These are phyloP conservation scores for Phytophthora macrochlamydospora DNA, from an alignment of 352 stramenopile species.

Conservation along the genomic window DNA sequence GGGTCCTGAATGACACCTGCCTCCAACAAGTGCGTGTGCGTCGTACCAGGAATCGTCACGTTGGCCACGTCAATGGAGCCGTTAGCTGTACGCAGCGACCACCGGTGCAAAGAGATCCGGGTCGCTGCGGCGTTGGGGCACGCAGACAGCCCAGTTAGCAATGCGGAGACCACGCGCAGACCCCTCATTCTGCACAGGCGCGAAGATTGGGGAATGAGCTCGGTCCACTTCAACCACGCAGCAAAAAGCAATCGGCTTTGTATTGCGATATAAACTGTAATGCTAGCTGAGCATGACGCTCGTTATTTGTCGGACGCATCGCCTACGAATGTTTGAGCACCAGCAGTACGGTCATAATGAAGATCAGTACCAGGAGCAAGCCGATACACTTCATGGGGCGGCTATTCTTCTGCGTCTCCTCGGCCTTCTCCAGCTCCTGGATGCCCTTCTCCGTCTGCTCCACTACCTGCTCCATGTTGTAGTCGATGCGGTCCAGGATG, in stretches of 20 bases:
- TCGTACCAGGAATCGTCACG: conserved; percentile 63
- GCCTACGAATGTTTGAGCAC: conserved; percentile 90
- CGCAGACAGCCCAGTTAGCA: conserved; percentile 3
- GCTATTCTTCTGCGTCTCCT: conserved; percentile 98
- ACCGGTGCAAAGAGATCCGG: conserved; percentile 44
- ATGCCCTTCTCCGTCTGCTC: conserved; percentile 99
- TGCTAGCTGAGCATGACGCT: background rate
- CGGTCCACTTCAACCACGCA: background rate
- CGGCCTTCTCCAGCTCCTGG: conserved; percentile 98
- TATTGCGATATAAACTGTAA: conserved; percentile 1
- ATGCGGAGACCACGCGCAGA: background rate
- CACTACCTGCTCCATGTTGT: conserved; percentile 99
- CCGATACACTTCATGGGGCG: conserved; percentile 96
- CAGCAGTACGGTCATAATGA: conserved; percentile 92
- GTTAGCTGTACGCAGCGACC: conserved; percentile 60
- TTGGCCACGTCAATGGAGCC: conserved; percentile 61
- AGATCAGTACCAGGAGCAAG: conserved; percentile 92
- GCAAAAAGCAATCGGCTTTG: background rate
- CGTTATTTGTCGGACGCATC: background rate
- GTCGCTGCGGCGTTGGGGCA: conserved; percentile 1
- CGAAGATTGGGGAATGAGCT: conserved; percentile 5
- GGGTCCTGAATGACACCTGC: conserved; percentile 68
- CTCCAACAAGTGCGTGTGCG: conserved; percentile 72
- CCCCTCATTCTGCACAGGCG: background rate
- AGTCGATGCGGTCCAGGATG: conserved; percentile 99